Conservation (phyloP, 768 basidiomycete genomes). For the Pilatotrama ljubarskyi region DNA sequence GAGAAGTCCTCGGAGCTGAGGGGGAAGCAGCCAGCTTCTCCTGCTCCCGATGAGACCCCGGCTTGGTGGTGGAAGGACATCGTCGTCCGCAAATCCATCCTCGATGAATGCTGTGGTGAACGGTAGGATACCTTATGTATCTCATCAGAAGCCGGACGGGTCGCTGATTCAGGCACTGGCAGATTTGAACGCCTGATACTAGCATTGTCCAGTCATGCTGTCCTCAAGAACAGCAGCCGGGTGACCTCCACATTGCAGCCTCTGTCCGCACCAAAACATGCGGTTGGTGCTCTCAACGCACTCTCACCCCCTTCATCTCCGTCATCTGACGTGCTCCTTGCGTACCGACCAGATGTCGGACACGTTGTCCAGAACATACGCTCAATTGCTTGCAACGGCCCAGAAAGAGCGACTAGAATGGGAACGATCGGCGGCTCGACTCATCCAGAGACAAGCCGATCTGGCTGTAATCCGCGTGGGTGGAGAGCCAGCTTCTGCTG, state of each 20-base stretch:
- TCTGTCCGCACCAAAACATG: constrained; percentile 1
- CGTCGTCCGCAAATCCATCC: constrained; percentile 52
- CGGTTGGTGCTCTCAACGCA: constrained; percentile 9
- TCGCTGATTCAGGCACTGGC: constrained; percentile 6
- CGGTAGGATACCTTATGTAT: constrained; percentile 35
- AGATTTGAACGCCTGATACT: constrained; percentile 56
- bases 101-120: constrained; percentile 56
- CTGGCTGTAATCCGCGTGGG: constrained; percentile 29
- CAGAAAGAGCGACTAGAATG: constrained; percentile 37
- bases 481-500: not conserved
- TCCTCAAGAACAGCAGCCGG: constrained; percentile 37
- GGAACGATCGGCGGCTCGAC: constrained; percentile 38
- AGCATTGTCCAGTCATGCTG: constrained; percentile 52
- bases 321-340: not conserved
- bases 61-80: constrained; percentile 61
- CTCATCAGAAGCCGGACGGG: not conserved
- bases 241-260: constrained; percentile 13
- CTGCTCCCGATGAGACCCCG: not conserved
- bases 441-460: constrained; percentile 37
- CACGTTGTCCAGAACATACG: constrained; percentile 38
- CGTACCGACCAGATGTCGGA: constrained; percentile 23
- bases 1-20: constrained; percentile 21
- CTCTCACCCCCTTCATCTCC: constrained; percentile 11
- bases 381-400: constrained; percentile 33
- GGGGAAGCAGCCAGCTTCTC: constrained; percentile 9